phyloP scores from a whole-genome alignment of 257 asterid species.

The Capsicum rhomboideum region DNA sequence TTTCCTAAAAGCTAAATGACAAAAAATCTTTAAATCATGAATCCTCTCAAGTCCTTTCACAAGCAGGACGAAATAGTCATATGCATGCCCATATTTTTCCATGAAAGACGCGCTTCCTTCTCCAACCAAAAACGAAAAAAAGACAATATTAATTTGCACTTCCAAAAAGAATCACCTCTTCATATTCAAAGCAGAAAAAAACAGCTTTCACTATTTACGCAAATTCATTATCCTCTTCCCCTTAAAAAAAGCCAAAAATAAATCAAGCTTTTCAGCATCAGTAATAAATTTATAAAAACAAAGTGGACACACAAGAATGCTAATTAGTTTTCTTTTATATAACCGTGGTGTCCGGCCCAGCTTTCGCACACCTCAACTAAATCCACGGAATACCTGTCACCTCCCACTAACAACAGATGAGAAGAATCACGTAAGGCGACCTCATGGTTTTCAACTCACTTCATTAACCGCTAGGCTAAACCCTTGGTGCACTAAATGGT shows the following conservation, averaged over 20 bases:
- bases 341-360: too few relatives aligned
- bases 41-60: slow-evolving; percentile 26
- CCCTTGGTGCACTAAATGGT: too few relatives aligned
- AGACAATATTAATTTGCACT: neutral
- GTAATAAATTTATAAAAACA: neutral
- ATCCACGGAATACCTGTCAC: too few relatives aligned
- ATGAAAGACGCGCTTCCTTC: neutral
- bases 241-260: neutral
- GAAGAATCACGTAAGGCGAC: too few relatives aligned
- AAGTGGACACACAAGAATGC: neutral
- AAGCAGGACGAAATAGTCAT: slow-evolving; percentile 18
- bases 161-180: neutral
- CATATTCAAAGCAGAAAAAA: neutral
- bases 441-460: too few relatives aligned
- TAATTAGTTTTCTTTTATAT: too few relatives aligned
- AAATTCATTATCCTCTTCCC: neutral
- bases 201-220: neutral
- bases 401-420: too few relatives aligned
- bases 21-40: slow-evolving; percentile 18
- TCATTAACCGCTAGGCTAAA: too few relatives aligned
- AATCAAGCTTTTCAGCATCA: neutral
- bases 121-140: neutral
- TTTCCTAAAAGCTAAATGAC: slow-evolving; percentile 29
- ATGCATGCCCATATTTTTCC: neutral
- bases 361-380: too few relatives aligned